Evolutionary conservation across 169 alveolate genomes (phyloP).

Genomic region (Plasmodium inui): DNA sequence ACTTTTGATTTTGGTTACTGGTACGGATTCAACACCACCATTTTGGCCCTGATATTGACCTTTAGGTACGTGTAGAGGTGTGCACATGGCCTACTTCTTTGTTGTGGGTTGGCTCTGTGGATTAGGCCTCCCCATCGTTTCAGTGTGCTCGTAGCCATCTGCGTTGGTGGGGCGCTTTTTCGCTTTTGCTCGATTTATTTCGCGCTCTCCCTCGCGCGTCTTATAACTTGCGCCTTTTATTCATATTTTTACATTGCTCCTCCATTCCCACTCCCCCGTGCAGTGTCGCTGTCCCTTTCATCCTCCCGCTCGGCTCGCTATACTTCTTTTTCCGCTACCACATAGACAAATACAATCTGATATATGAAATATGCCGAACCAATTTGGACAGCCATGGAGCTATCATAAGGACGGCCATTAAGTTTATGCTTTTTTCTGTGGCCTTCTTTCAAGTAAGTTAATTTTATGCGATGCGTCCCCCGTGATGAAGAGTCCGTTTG

Average conservation of each 20-base stretch:
- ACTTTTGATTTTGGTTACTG: constrained; percentile 86
- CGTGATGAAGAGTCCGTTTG: background rate
- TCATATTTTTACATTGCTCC: background rate
- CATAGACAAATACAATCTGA: constrained; percentile 84
- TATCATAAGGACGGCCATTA: constrained; percentile 81
- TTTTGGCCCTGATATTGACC: constrained; percentile 81
- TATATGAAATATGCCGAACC: constrained; percentile 79
- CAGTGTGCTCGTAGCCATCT: background rate
- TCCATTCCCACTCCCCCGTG: background rate
- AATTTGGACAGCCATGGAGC: constrained; percentile 85
- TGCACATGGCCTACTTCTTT: background rate
- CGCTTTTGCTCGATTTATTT: background rate
- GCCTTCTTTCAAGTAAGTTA: constrained; percentile 77
- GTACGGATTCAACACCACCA: constrained; percentile 86
- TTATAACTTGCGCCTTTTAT: background rate
- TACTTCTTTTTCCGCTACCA: constrained; percentile 83
- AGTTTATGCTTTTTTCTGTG: constrained; percentile 84
- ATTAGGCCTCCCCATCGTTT: background rate
- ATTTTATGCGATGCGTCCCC: background rate
- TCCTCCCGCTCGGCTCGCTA: constrained; percentile 80
- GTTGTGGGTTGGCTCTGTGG: background rate
- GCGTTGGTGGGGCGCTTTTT: background rate
- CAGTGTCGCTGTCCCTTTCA: constrained; percentile 79
- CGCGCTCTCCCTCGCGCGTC: background rate
- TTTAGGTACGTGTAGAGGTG: constrained; percentile 77